Base-by-base conservation (phyloP, 306 rosid genomes). In the Cotoneaster glaucophyllus region DNA sequence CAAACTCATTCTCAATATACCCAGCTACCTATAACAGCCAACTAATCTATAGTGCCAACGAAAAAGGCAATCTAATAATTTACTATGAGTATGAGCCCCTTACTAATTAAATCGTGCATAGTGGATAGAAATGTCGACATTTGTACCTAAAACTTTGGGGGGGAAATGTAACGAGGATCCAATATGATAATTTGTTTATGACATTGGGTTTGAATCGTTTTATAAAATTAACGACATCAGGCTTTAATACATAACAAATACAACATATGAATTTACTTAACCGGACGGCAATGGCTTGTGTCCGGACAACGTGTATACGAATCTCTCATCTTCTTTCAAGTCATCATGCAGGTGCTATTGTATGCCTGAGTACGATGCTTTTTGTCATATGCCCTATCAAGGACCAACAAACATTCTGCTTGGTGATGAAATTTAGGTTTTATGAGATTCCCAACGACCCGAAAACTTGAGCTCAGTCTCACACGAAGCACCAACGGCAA, bases 351-450 rank as follows among this genome's bases (percentile, higher is more conserved):
- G 4, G 86, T 89, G 70, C 93, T 86, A 39, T 83, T 78, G 73
- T 79, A 92, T 4, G 68, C 50, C 32, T 84, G 98, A 53, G 93
- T 85, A 62, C 81, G 79, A 79, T 85, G 97, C 34, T 77, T 92
- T 39, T 63, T 87, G 69, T 89, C 83, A 45, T 90, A 89, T 31
- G 61, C 59, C 12, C 79, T 86, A 1, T 61, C 54, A 56, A 95
- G 88, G 73, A 90, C 15, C 34, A 95, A 77, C 29, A 81, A 53
- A 59, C 98, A 95, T 17, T 84, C 77, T 70, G 83, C 84, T 26
- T 45, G 86, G 71, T 89, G 93, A 78, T 82, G 90, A 78, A 87
- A 95, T 18, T 39, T 87, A 0, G 90, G 91, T 2, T 76, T 82
- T 5, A 95, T 71, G 34, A 95, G 86, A 28, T 50, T 84, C 26